Evolutionary conservation across 208 protist genomes (phyloP).

Genomic region (Porcisia deanei): DNA sequence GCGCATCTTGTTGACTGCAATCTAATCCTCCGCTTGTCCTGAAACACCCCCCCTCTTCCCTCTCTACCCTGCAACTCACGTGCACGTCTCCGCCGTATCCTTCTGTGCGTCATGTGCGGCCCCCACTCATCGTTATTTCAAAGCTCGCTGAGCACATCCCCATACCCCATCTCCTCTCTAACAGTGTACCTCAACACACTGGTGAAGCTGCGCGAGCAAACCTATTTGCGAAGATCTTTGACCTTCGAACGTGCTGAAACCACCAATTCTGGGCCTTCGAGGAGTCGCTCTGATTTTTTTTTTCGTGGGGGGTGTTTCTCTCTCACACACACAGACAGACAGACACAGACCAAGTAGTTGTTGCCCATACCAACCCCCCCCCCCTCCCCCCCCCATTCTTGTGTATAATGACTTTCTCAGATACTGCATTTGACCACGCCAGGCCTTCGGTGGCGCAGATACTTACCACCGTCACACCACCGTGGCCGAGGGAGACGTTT

Average conservation of each 20-base stretch:
- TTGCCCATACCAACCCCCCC: neutral
- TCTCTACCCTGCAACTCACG: neutral
- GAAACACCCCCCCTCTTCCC: neutral
- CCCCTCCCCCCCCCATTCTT: too few species aligned
- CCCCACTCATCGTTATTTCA: neutral
- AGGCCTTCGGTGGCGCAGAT: neutral
- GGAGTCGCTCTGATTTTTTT: neutral
- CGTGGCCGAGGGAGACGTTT: slow-evolving; percentile 3
- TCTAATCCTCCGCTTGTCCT: neutral
- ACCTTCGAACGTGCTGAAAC: too few species aligned
- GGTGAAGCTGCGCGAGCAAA: neutral
- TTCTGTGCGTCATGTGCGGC: neutral
- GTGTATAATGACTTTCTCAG: neutral
- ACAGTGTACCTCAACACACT: neutral
- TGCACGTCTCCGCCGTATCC: neutral
- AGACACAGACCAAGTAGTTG: neutral
- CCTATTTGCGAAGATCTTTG: neutral
- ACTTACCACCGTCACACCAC: neutral
- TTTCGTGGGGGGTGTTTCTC: too few species aligned
- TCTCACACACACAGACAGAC: too few species aligned
- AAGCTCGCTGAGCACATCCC: neutral
- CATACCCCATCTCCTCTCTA: neutral
- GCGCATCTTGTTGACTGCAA: neutral
- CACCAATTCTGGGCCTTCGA: neutral
- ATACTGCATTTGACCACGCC: neutral